Evolutionary conservation across 495 filamentous ascomycete genomes (phyloP).

Genomic region (Glonium stellatum): DNA sequence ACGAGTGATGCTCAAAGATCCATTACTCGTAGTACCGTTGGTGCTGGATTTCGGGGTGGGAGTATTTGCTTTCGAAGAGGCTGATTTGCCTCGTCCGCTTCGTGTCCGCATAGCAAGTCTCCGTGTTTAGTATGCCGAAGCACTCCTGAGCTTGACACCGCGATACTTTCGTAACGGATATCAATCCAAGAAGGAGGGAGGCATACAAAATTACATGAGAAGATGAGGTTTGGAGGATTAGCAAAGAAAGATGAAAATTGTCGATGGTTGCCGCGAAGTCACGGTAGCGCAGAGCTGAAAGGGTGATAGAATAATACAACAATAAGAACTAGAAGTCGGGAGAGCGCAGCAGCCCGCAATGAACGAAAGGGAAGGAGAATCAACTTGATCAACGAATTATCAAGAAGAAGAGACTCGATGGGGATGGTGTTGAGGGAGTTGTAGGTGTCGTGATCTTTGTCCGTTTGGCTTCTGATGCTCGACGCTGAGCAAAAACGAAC

Average conservation of each 20-base stretch:
- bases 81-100: conserved; percentile 14
- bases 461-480: background rate
- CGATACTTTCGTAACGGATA: background rate
- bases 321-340: background rate
- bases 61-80: conserved; percentile 17
- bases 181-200: background rate
- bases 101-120: conserved; percentile 20
- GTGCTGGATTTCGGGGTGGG: conserved; percentile 1
- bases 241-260: no score
- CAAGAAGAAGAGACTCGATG: conserved; percentile 3
- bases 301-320: background rate
- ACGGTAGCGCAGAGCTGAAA: no score
- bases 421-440: background rate
- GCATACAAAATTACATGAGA: background rate
- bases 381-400: background rate
- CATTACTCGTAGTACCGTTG: conserved; percentile 6
- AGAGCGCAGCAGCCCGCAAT: background rate
- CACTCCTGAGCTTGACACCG: background rate
- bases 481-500: conserved; percentile 6
- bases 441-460: conserved; percentile 21
- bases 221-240: background rate
- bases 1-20: background rate
- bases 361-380: background rate
- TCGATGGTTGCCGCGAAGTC: no score
- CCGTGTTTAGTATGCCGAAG: conserved; percentile 6